phyloP scores from a whole-genome alignment of 2,329 filamentous ascomycete species.

The Stachybotrys elegans region DNA sequence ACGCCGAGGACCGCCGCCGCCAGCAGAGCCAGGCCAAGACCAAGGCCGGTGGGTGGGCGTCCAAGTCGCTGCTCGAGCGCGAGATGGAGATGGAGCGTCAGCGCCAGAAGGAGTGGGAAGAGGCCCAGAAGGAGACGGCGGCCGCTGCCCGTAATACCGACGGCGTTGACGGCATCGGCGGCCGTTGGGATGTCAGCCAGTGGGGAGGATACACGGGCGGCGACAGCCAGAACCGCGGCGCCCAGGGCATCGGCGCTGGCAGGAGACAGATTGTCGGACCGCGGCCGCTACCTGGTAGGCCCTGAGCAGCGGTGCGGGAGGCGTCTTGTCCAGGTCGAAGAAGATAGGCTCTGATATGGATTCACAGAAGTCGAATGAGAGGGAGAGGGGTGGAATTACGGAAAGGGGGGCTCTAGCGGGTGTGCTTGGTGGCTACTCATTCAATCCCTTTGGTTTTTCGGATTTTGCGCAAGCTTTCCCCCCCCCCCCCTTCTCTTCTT shows the following conservation, averaged over 20 bases:
- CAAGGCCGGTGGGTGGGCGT: conserved; percentile 58
- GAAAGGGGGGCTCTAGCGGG: too few species aligned
- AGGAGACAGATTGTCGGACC: conserved; percentile 77
- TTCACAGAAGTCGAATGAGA: too few species aligned
- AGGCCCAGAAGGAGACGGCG: conserved; percentile 61
- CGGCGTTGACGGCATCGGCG: conserved; percentile 56
- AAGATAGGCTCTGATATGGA: too few species aligned
- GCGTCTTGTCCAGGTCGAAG: too few species aligned
- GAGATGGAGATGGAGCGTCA: conserved; percentile 79
- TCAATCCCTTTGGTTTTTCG: too few species aligned
- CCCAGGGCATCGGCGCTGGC: conserved; percentile 62
- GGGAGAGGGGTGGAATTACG: too few species aligned
- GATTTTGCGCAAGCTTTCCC: too few species aligned
- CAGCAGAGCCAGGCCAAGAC: conserved; percentile 54
- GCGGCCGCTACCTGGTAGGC: conserved; percentile 57
- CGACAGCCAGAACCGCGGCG: conserved; percentile 66
- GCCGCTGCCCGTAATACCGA: conserved; percentile 46
- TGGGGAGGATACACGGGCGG: conserved; percentile 72
- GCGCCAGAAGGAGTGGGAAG: conserved; percentile 75
- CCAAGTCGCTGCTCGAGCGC: conserved; percentile 67
- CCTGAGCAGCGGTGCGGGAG: too few species aligned
- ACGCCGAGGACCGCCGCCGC: conserved; percentile 57
- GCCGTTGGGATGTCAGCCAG: conserved; percentile 72
- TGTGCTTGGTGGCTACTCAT: too few species aligned
- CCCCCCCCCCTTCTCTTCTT: too few species aligned